Evolutionary conservation across 257 asterid genomes (phyloP).

Genomic region (Jacaranda copaia): DNA sequence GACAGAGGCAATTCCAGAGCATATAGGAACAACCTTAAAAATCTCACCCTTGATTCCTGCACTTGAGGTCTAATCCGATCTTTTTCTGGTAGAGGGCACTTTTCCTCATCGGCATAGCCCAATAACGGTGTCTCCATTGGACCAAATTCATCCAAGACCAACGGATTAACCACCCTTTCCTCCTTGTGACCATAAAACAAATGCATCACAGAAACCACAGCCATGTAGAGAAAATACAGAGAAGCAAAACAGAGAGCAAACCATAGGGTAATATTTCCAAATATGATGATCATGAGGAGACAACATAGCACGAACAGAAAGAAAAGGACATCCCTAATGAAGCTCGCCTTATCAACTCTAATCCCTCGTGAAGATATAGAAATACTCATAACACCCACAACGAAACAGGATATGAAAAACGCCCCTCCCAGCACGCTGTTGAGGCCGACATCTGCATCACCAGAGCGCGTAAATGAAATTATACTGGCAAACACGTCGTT

Average conservation of each 20-base stretch:
- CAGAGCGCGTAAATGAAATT: constrained; percentile 61
- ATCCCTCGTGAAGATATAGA: constrained; percentile 45
- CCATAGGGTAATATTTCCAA: constrained; percentile 57
- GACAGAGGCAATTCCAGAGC: constrained; percentile 66
- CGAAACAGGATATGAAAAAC: constrained; percentile 74
- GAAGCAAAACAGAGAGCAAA: constrained; percentile 56
- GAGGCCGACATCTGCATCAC: constrained; percentile 69
- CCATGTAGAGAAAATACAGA: constrained; percentile 61
- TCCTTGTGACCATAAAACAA: constrained; percentile 37
- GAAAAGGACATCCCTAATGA: constrained; percentile 74
- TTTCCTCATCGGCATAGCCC: constrained; percentile 54
- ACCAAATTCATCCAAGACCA: constrained; percentile 26
- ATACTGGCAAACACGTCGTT: constrained; percentile 74
- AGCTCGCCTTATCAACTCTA: constrained; percentile 56
- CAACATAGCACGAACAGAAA: constrained; percentile 60
- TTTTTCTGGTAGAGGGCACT: constrained; percentile 21
- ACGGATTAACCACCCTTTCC: constrained; percentile 21
- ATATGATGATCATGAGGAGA: constrained; percentile 52
- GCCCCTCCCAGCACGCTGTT: constrained; percentile 86
- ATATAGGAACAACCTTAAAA: constrained; percentile 14
- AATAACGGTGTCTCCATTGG: constrained; percentile 48
- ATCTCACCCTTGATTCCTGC: no score
- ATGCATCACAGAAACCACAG: constrained; percentile 64
- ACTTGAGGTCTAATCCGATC: neutral
- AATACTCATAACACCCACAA: constrained; percentile 67